phyloP scores from a whole-genome alignment of 805 yeast species.

The Schwanniomyces pseudopolymorphus region DNA sequence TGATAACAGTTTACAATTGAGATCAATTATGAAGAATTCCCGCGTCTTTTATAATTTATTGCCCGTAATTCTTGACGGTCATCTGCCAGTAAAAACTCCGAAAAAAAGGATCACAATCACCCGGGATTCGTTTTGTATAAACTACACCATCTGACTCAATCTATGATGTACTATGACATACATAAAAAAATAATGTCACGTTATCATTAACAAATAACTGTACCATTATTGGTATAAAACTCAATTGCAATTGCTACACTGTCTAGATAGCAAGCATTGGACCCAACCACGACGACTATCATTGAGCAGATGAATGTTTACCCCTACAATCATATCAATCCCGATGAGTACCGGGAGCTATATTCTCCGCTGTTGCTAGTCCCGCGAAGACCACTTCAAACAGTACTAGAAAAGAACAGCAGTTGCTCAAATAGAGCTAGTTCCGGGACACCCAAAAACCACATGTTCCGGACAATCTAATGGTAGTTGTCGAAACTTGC shows the following conservation, averaged over 20 bases:
- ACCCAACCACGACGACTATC: no score
- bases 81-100: constrained; percentile 8
- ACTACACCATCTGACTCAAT: constrained; percentile 1
- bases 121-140: constrained; percentile 8
- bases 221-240: neutral
- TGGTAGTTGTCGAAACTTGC: neutral
- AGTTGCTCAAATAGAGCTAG: neutral
- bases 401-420: neutral
- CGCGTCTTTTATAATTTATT: neutral
- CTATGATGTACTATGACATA: neutral
- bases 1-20: neutral
- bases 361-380: neutral
- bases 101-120: constrained; percentile 6
- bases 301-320: no score
- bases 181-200: neutral
- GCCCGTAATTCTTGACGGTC: constrained; percentile 4
- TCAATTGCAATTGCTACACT: neutral
- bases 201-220: neutral
- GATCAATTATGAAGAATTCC: neutral
- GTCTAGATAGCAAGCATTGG: neutral
- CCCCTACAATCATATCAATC: neutral
- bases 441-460: neutral
- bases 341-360: neutral
- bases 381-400: neutral
- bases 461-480: neutral